A percentile compares a stretch with the other conserved stretches of the same genome.
Conservation (phyloP, 176 grass and related monocot genomes). For the Aegilops bicornis region DNA sequence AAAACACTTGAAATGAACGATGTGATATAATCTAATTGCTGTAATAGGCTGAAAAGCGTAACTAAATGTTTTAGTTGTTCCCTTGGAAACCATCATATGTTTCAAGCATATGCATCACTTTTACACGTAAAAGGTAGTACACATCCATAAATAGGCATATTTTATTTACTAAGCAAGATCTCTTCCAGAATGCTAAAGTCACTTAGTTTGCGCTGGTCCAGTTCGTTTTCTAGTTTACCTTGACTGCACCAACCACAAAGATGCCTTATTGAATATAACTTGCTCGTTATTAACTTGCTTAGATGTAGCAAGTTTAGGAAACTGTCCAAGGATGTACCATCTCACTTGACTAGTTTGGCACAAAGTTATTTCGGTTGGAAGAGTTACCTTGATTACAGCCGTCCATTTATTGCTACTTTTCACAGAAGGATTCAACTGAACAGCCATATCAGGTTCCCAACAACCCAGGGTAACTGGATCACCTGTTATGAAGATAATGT, state of each 20-base stretch:
- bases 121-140: not conserved
- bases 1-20: constrained; percentile 3
- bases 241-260: constrained; percentile 8
- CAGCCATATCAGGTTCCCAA: constrained; percentile 77
- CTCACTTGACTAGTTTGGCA: constrained; percentile 7
- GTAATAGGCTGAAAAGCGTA: not conserved
- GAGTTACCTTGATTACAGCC: constrained; percentile 70
- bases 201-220: not conserved
- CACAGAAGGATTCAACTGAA: constrained; percentile 64
- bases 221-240: not conserved
- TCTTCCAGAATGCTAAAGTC: not conserved
- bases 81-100: not conserved
- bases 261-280: not conserved
- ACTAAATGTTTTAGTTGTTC: not conserved
- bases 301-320: not conserved
- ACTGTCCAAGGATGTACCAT: not conserved
- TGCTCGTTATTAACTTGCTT: not conserved
- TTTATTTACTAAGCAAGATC: not conserved
- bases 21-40: not conserved
- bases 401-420: constrained; percentile 62
- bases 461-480: constrained; percentile 81
- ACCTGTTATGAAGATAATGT: constrained; percentile 69
- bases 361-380: constrained; percentile 11
- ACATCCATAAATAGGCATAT: not conserved
- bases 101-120: not conserved